Percentiles rank a stretch among this genome's conserved stretches.
Conservation (phyloP, 2,329 filamentous ascomycete species). For the Tetracladium maxilliforme region DNA sequence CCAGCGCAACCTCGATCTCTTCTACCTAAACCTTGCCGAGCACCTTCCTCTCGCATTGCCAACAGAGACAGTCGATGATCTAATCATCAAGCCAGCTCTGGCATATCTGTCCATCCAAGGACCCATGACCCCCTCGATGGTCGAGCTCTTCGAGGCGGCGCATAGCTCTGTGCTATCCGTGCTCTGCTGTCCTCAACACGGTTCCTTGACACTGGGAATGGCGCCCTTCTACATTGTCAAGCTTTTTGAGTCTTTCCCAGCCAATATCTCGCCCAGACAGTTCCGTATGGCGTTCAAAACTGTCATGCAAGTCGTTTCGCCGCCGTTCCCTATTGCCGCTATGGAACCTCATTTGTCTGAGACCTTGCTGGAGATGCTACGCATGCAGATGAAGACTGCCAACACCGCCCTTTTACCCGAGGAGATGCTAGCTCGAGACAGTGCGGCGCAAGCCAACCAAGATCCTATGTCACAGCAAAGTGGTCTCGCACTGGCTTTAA, state of each 20-base stretch:
- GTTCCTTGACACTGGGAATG: conserved; percentile 42
- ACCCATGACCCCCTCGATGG: conserved; percentile 32
- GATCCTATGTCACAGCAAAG: conserved; percentile 43
- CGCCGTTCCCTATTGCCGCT: conserved; percentile 45
- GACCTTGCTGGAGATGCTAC: conserved; percentile 48
- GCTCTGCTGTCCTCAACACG: conserved; percentile 51
- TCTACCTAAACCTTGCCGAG: conserved; percentile 57
- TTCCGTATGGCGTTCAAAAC: conserved; percentile 60
- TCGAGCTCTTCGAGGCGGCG: conserved; percentile 57
- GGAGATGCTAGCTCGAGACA: conserved; percentile 13
- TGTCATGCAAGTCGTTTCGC: conserved; percentile 47
- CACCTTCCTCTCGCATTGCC: conserved; percentile 48
- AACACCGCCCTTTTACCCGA: conserved; percentile 23
- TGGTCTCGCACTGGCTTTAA: conserved; percentile 44
- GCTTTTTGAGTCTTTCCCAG: conserved; percentile 51
- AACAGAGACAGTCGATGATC: conserved; percentile 38
- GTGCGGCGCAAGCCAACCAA: conserved; percentile 7
- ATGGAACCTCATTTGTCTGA: conserved; percentile 49
- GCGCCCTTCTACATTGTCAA: conserved; percentile 56
- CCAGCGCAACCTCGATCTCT: conserved; percentile 55
- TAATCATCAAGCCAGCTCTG: conserved; percentile 44
- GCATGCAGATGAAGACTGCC: conserved; percentile 40
- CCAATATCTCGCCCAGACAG: conserved; percentile 49
- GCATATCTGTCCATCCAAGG: conserved; percentile 50
- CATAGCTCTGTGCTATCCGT: conserved; percentile 56